Percentiles rank a stretch among this genome's conserved stretches.
Evolutionary conservation across 2,329 filamentous ascomycete genomes (phyloP).

Genomic region (Diaporthe capsici): DNA sequence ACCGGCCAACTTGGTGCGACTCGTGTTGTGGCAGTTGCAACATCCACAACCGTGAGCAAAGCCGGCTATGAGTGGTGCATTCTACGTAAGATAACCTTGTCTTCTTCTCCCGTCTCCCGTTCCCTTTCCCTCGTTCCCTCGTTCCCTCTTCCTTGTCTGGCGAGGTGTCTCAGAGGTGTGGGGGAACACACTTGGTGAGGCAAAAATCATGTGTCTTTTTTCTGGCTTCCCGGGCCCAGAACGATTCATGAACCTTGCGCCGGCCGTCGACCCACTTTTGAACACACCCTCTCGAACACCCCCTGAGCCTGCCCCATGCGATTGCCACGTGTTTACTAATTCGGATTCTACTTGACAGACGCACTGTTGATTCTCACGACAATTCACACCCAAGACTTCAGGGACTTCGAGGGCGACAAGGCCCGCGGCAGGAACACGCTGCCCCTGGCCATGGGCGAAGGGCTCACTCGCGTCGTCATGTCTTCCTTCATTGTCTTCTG

Average conservation of each 20-base stretch:
- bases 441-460: background rate
- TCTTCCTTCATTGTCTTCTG: background rate
- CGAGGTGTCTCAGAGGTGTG: background rate
- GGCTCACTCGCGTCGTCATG: background rate
- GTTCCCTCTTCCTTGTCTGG: background rate
- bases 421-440: conserved; percentile 40
- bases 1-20: background rate
- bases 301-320: conserved; percentile 6
- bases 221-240: background rate
- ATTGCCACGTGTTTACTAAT: background rate
- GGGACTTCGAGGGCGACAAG: conserved; percentile 44
- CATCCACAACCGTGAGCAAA: conserved; percentile 30
- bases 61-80: conserved; percentile 29
- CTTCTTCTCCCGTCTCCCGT: background rate
- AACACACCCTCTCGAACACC: background rate
- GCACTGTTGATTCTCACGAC: conserved; percentile 42
- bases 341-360: background rate
- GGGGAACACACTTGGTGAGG: background rate
- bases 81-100: background rate
- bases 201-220: conserved; percentile 6
- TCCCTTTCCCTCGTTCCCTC: background rate
- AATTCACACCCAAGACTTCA: conserved; percentile 45
- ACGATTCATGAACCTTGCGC: background rate
- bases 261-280: background rate
- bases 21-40: conserved; percentile 2